Percentiles rank a stretch among this genome's conserved stretches.
Evolutionary conservation across 495 filamentous ascomycete species (phyloP).

Genomic region (Daldinia loculata): DNA sequence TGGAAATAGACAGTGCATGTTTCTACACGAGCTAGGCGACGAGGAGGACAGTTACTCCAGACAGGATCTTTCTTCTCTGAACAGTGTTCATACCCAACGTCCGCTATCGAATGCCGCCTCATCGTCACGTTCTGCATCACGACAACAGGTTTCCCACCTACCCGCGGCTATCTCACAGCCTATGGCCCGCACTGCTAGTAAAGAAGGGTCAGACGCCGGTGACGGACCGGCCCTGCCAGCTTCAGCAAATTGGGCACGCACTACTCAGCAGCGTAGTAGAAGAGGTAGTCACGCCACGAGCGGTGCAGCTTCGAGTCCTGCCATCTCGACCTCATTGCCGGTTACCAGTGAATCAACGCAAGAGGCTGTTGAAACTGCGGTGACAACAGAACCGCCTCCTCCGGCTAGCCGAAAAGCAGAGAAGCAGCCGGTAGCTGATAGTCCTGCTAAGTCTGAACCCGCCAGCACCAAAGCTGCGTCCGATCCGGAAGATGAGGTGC

Average conservation of each 20-base stretch:
- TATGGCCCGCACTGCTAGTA: conserved; percentile 77
- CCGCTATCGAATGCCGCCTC: conserved; percentile 56
- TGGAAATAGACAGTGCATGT: conserved; percentile 95
- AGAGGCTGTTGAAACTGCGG: conserved; percentile 46
- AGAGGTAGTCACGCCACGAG: conserved; percentile 81
- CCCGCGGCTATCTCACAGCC: conserved; percentile 67
- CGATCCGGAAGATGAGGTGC: conserved; percentile 13
- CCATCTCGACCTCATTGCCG: conserved; percentile 68
- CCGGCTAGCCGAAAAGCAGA: conserved; percentile 37
- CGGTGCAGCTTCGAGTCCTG: conserved; percentile 81
- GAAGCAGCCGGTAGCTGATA: conserved; percentile 34
- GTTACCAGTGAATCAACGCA: conserved; percentile 55
- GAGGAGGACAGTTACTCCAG: conserved; percentile 96
- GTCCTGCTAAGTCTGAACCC: conserved; percentile 13
- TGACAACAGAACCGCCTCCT: conserved; percentile 32
- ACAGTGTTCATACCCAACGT: conserved; percentile 82
- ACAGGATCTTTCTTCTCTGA: conserved; percentile 96
- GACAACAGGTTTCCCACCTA: conserved; percentile 60
- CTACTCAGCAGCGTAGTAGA: conserved; percentile 73
- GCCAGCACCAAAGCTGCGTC: not conserved
- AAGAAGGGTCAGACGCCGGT: conserved; percentile 72
- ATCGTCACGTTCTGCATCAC: conserved; percentile 59
- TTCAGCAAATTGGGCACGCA: conserved; percentile 93
- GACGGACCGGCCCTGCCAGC: conserved; percentile 90
- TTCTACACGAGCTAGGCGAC: conserved; percentile 95